A percentile compares a stretch with the other conserved stretches of the same genome.
Evolutionary conservation across 306 rosid genomes (phyloP).

Genomic region (Canavalia gladiata): DNA sequence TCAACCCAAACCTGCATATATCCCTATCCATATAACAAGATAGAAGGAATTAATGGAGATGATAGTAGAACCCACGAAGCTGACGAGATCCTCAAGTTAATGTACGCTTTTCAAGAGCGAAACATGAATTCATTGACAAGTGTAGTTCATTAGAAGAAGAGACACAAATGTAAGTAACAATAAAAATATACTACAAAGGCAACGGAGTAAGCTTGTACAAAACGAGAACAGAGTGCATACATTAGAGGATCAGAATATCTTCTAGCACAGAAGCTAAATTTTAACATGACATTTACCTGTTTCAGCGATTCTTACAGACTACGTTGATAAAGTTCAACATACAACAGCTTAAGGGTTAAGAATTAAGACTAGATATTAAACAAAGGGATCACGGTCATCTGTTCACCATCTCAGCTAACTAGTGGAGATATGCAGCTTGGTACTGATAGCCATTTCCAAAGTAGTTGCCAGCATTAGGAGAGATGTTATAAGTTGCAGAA

Average conservation of each 20-base stretch:
- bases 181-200: conserved; percentile 49
- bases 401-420: conserved; percentile 64
- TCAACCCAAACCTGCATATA: too few relatives aligned
- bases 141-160: background rate
- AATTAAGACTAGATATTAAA: conserved; percentile 86
- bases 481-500: conserved; percentile 73
- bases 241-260: conserved; percentile 76
- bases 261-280: conserved; percentile 51
- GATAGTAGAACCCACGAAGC: too few relatives aligned
- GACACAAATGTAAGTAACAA: conserved; percentile 5
- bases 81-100: too few relatives aligned
- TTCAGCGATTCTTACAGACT: conserved; percentile 61
- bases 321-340: conserved; percentile 69
- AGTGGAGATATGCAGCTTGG: conserved; percentile 95
- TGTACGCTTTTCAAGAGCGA: too few relatives aligned
- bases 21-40: too few relatives aligned
- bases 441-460: conserved; percentile 93
- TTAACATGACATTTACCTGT: conserved; percentile 53
- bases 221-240: conserved; percentile 70
- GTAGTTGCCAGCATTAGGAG: conserved; percentile 84
- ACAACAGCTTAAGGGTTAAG: conserved; percentile 76
- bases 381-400: conserved; percentile 64
- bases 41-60: too few relatives aligned
- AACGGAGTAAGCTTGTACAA: conserved; percentile 54
- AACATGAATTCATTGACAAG: too few relatives aligned